Evolutionary conservation across 768 basidiomycete genomes (phyloP).

Genomic region (Panus rudis): DNA sequence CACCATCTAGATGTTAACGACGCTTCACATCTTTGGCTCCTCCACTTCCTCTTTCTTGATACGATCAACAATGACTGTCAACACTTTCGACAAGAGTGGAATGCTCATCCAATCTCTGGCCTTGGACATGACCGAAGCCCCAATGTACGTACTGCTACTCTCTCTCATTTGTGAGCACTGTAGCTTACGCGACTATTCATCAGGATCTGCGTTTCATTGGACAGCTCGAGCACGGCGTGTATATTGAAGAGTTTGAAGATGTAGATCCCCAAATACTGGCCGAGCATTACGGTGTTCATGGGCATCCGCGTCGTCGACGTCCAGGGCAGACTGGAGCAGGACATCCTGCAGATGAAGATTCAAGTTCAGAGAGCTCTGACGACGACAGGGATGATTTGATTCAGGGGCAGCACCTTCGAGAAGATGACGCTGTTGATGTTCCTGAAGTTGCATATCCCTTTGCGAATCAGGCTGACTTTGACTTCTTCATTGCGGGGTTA

Average conservation of each 20-base stretch:
- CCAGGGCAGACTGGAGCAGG: slow-evolving; percentile 9
- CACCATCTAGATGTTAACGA: slow-evolving; percentile 28
- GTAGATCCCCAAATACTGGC: slow-evolving; percentile 12
- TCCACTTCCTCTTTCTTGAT: slow-evolving; percentile 34
- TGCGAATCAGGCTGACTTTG: no score
- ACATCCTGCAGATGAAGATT: slow-evolving; percentile 2
- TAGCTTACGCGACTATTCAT: neutral
- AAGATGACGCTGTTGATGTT: no score
- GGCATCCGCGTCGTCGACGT: neutral
- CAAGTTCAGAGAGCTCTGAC: neutral
- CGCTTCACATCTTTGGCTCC: slow-evolving; percentile 34
- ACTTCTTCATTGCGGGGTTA: no score
- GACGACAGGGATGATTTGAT: no score
- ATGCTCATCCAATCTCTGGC: slow-evolving; percentile 29
- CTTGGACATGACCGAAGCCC: slow-evolving; percentile 17
- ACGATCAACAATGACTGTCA: slow-evolving; percentile 31
- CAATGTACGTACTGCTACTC: slow-evolving; percentile 6
- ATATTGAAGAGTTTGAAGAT: slow-evolving; percentile 9
- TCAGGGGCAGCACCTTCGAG: no score
- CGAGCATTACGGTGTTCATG: slow-evolving; percentile 11
- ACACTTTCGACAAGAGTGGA: slow-evolving; percentile 32
- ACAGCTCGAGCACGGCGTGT: slow-evolving; percentile 12
- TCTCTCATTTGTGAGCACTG: neutral
- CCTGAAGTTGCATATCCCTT: no score
- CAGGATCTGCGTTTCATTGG: slow-evolving; percentile 16